Evolutionary conservation across 1,284 basidiomycete species (phyloP), one percentile per base, ranked within the genome.

Genomic region (Moesziomyces sp.): DNA sequence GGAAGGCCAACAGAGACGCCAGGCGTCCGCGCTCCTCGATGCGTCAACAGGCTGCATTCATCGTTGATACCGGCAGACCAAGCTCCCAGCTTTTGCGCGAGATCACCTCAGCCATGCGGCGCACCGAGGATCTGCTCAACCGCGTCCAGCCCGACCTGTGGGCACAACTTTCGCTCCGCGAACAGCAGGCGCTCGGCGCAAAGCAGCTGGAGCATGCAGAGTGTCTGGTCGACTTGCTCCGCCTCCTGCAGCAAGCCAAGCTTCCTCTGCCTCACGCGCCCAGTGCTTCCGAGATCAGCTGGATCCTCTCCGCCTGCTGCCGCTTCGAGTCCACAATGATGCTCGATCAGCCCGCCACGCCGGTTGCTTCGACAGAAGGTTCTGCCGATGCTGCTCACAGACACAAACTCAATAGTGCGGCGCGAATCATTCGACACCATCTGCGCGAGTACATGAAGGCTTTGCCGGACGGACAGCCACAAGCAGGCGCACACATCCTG

Each of bases 271-370:
- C 63, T 19, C 53, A 57, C 13, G 26, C 38, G 8, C 28, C 63
- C 2, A 60, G 52, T 24, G 47, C 49, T 9, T 53, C 63, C 16
- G 67, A 71, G 52, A 61, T 75, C 16, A 46, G 60, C 2, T 75
- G 73, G 73, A 60, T 71, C 21, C 24, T 71, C 6, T 67, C 63
- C 2, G 73, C 73, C 11, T 63, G 57, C 44, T 75, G 73, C 30
- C 67, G 68, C 30, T 71, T 71, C 45, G 67, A 71, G 40, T 5
- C 24, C 23, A 65, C 62, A 3, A 13, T 58, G 47, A 35, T 58
- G 16, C 58, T 71, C 14, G 26, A 56, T 33, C 21, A 54, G 13
- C 21, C 46, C n/a, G 16, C 10, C 14, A 44, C n/a, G 33, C 11
- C 30, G 8, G 3, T 7, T 18, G 46, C 47, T 21, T 14, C 47